Evolutionary conservation across 805 yeast genomes (phyloP).

Genomic region (Tetrapisispora iriomotensis): DNA sequence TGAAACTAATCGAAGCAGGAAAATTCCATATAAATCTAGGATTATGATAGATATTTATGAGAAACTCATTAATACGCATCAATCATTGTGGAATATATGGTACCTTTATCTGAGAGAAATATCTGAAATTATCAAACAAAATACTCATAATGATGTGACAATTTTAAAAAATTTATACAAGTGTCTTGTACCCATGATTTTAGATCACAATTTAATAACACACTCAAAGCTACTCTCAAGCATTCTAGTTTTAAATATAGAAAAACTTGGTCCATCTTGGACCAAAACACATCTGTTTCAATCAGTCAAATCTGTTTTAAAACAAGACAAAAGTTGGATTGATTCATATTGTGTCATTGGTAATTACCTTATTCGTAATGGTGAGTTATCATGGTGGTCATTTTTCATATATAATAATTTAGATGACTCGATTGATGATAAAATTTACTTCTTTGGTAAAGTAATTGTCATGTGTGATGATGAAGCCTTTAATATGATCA

Average conservation of each 20-base stretch:
- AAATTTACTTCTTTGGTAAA: slow-evolving; percentile 13
- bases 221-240: neutral
- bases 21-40: slow-evolving; percentile 11
- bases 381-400: slow-evolving; percentile 26
- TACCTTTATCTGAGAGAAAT: slow-evolving; percentile 9
- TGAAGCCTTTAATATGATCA: slow-evolving; percentile 15
- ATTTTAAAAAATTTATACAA: neutral
- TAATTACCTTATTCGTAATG: slow-evolving; percentile 12
- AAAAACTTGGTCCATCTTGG: slow-evolving; percentile 14
- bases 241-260: neutral
- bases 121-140: slow-evolving; percentile 4
- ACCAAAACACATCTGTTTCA: slow-evolving; percentile 17
- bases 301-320: slow-evolving; percentile 10
- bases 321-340: slow-evolving; percentile 11
- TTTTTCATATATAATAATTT: slow-evolving; percentile 20
- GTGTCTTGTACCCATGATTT: neutral
- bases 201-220: neutral
- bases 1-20: slow-evolving; percentile 5
- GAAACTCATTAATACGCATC: slow-evolving; percentile 5
- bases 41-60: slow-evolving; percentile 3
- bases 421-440: slow-evolving; percentile 6
- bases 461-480: slow-evolving; percentile 16
- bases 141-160: neutral
- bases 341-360: slow-evolving; percentile 21
- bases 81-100: slow-evolving; percentile 7